A percentile compares a stretch with the other conserved stretches of the same genome.
phyloP scores from a whole-genome alignment of 768 basidiomycete genomes.

The Pholiota conissans region DNA sequence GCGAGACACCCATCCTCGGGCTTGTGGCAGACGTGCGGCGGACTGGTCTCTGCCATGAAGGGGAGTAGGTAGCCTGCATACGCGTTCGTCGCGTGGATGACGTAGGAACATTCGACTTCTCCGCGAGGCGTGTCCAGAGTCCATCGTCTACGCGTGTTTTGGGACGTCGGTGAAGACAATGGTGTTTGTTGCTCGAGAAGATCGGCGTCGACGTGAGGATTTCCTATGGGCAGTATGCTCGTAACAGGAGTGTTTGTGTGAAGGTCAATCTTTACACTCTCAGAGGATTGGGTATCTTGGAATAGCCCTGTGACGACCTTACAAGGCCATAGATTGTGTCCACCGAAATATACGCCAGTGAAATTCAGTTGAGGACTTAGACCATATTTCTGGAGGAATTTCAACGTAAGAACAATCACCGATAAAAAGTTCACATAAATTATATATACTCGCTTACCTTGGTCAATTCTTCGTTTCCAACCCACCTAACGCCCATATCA shows the following conservation, averaged over 20 bases:
- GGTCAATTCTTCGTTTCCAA: slow-evolving; percentile 46
- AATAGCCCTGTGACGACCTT: slow-evolving; percentile 78
- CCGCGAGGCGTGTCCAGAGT: slow-evolving; percentile 68
- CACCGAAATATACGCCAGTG: slow-evolving; percentile 52
- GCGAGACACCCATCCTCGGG: background rate
- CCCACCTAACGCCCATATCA: slow-evolving; percentile 37
- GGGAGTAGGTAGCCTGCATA: slow-evolving; percentile 82
- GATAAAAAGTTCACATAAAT: background rate
- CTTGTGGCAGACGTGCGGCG: background rate
- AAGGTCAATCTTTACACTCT: slow-evolving; percentile 44
- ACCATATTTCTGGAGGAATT: slow-evolving; percentile 29
- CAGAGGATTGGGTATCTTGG: slow-evolving; percentile 32
- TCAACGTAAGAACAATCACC: too few species aligned
- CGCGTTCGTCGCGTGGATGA: slow-evolving; percentile 87
- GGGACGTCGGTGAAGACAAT: background rate
- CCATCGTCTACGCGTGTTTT: slow-evolving; percentile 41
- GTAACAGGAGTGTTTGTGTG: slow-evolving; percentile 78
- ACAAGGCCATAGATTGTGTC: slow-evolving; percentile 74
- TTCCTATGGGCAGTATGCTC: slow-evolving; percentile 26
- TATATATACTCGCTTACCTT: slow-evolving; percentile 32
- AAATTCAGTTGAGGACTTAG: slow-evolving; percentile 43
- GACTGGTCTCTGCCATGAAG: slow-evolving; percentile 47
- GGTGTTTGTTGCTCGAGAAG: background rate
- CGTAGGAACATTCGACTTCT: slow-evolving; percentile 51
- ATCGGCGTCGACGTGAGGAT: too few species aligned